phyloP scores from a whole-genome alignment of 1,284 basidiomycete genomes.

The Papiliotrema flavescens region DNA sequence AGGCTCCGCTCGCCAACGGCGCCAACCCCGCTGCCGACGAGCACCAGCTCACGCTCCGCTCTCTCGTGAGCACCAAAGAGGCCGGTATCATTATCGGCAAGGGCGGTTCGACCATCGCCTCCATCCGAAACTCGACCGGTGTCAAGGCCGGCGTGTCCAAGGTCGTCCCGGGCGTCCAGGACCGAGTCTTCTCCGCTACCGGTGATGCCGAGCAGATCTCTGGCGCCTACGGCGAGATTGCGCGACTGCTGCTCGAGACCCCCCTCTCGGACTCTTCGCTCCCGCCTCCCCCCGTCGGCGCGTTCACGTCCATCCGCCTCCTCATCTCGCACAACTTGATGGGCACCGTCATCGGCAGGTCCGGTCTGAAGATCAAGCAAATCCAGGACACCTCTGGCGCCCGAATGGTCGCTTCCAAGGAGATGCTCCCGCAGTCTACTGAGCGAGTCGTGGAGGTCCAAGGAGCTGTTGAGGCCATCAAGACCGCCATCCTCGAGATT shows the following conservation, averaged over 20 bases:
- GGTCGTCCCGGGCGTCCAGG: slow-evolving; percentile 94
- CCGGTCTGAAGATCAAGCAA: slow-evolving; percentile 97
- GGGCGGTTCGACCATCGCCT: slow-evolving; percentile 93
- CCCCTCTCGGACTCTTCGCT: slow-evolving; percentile 63
- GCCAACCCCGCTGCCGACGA: slow-evolving; percentile 9
- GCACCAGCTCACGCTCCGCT: slow-evolving; percentile 69
- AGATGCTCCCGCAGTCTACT: slow-evolving; percentile 97
- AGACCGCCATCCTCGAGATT: slow-evolving; percentile 89
- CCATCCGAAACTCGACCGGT: slow-evolving; percentile 87
- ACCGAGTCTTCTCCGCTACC: slow-evolving; percentile 90
- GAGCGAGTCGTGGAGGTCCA: slow-evolving; percentile 97
- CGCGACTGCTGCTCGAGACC: slow-evolving; percentile 76
- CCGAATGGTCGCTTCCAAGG: slow-evolving; percentile 95
- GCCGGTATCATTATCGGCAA: slow-evolving; percentile 95
- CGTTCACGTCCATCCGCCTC: slow-evolving; percentile 86
- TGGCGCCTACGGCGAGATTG: slow-evolving; percentile 93
- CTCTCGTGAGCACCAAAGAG: slow-evolving; percentile 92
- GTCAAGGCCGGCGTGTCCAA: slow-evolving; percentile 99
- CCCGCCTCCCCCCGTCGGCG: slow-evolving; percentile 62
- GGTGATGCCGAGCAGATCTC: slow-evolving; percentile 88
- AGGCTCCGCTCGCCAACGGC: slow-evolving; percentile 5
- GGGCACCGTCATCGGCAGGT: slow-evolving; percentile 98
- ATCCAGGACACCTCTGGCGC: slow-evolving; percentile 97
- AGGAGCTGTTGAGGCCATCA: slow-evolving; percentile 84
- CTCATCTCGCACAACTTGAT: slow-evolving; percentile 98